These are phyloP conservation scores for Blyttiomyces sp. DNA, from an alignment of 371 early-diverging fungal genomes.

Conservation along the genomic window DNA sequence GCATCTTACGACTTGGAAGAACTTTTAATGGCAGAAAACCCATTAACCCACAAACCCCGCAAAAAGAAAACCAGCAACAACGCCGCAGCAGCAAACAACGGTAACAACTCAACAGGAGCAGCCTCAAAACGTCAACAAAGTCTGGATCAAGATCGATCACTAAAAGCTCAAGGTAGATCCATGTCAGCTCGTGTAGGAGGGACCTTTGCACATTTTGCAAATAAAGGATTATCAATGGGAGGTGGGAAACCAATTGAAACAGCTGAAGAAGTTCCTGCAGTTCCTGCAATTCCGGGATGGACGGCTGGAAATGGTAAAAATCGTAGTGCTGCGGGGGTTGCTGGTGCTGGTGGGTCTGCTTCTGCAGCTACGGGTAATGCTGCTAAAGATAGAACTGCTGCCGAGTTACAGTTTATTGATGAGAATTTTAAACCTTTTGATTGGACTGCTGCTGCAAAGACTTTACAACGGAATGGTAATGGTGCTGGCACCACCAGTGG, in stretches of 20 bases:
- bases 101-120: not conserved
- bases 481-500: not conserved
- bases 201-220: no score
- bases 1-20: constrained; percentile 87
- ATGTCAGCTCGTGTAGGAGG: not conserved
- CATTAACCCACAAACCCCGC: constrained; percentile 51
- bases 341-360: not conserved
- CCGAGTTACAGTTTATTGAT: constrained; percentile 16
- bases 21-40: constrained; percentile 80
- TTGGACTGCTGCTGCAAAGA: not conserved
- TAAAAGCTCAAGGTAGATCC: not conserved
- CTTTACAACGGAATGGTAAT: not conserved
- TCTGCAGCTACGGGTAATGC: no score
- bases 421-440: constrained; percentile 12
- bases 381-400: constrained; percentile 5
- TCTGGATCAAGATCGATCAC: not conserved
- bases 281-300: not conserved
- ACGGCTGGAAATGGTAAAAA: not conserved
- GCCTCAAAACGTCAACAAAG: not conserved
- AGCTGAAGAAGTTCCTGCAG: not conserved
- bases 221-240: no score
- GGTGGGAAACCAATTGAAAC: not conserved
- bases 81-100: not conserved
- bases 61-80: constrained; percentile 29
- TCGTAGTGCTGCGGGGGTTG: not conserved